Conservation (phyloP, 371 early-diverging fungal species). For the Quaeritorhiza haematococci region DNA sequence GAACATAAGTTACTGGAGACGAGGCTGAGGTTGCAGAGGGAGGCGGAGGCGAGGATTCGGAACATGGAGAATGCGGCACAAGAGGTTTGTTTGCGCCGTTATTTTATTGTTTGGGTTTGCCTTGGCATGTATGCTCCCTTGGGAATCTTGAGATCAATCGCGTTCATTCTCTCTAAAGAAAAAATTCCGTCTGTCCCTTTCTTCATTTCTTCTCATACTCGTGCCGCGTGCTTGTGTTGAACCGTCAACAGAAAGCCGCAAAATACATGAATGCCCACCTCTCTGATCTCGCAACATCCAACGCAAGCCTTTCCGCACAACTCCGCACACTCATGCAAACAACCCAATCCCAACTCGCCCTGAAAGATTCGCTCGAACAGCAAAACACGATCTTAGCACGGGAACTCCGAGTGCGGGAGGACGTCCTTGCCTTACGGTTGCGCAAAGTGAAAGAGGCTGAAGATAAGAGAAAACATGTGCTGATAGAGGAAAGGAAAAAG, state of each 20-base stretch:
- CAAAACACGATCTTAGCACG: slow-evolving; percentile 31
- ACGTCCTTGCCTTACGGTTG: slow-evolving; percentile 30
- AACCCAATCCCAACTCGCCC: slow-evolving; percentile 27
- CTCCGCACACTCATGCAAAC: slow-evolving; percentile 18
- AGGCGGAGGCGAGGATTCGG: slow-evolving; percentile 36
- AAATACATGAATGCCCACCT: slow-evolving; percentile 35
- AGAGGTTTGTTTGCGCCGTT: slow-evolving; percentile 29
- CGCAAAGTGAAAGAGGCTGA: slow-evolving; percentile 18
- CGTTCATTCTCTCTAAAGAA: too few relatives aligned
- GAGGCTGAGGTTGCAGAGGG: slow-evolving; percentile 37
- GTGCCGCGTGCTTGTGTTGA: not conserved
- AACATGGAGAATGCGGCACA: slow-evolving; percentile 44
- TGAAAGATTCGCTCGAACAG: slow-evolving; percentile 26
- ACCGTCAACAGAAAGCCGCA: slow-evolving; percentile 30
- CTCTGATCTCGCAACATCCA: slow-evolving; percentile 28
- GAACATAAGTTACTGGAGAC: slow-evolving; percentile 36
- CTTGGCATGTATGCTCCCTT: too few relatives aligned
- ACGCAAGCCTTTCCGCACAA: slow-evolving; percentile 26
- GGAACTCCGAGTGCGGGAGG: slow-evolving; percentile 24
- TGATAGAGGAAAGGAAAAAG: not conserved
- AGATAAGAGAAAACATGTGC: not conserved
- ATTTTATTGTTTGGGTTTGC: not conserved
- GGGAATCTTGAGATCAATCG: too few relatives aligned
- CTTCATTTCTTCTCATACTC: too few relatives aligned
- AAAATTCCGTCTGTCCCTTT: too few relatives aligned